phyloP scores from a whole-genome alignment of 2,329 filamentous ascomycete species.

The Dactylellina drechsleri region DNA sequence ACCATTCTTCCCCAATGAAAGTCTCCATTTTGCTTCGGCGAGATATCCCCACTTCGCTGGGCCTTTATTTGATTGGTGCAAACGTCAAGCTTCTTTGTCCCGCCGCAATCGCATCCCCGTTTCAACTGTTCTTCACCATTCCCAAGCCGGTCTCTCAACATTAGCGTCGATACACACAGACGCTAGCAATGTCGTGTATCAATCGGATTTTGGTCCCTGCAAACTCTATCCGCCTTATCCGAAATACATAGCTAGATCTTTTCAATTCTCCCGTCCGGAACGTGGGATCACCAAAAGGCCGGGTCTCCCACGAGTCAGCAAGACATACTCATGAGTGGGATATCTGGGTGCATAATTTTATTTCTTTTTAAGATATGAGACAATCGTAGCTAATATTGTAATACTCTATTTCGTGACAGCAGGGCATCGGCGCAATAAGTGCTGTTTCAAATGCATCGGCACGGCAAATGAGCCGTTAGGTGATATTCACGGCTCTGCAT shows the following conservation, averaged over 20 bases:
- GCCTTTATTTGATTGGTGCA: neutral
- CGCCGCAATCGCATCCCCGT: neutral
- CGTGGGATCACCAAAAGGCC: neutral
- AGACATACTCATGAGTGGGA: too few species aligned
- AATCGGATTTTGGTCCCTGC: slow-evolving; percentile 6
- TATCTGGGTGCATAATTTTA: too few species aligned
- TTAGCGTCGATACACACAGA: neutral
- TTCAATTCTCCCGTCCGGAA: neutral
- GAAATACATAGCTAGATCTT: neutral
- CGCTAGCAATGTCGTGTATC: slow-evolving; percentile 1
- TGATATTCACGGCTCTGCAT: too few species aligned
- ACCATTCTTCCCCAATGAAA: neutral
- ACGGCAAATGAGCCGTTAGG: too few species aligned
- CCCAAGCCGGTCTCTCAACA: too few species aligned
- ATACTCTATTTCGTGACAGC: too few species aligned
- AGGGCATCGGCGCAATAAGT: too few species aligned
- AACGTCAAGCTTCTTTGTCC: too few species aligned
- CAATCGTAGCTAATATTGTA: too few species aligned
- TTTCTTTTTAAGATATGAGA: too few species aligned
- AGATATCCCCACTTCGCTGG: neutral
- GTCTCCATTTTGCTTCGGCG: slow-evolving; percentile 2
- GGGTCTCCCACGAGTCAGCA: neutral
- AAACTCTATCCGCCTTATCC: slow-evolving; percentile 9
- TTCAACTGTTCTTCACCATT: slow-evolving; percentile 1
- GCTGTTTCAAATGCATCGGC: too few species aligned